Base-by-base conservation (phyloP, 2,329 filamentous ascomycete genomes). In the Aspergillus felis region DNA sequence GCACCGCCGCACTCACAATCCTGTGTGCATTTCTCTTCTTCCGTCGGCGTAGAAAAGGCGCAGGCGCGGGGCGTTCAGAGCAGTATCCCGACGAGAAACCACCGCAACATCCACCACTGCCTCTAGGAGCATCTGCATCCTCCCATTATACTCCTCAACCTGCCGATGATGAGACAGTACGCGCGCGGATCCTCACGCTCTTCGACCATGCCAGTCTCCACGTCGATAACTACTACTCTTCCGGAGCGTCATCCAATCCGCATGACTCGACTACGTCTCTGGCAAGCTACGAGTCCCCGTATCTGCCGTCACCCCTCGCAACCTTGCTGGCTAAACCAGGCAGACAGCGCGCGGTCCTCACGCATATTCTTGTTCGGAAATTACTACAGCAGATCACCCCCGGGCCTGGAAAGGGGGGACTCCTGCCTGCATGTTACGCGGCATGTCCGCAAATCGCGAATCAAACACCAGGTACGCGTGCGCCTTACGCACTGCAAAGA, bases 181-280 rank as follows among this genome's bases (percentile, higher is more conserved):
- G 52, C 6, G 57, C 38, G 6, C 60, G 64, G 4, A 62, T 73
- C 22, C 64, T 68, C 47, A 67, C 66, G 0, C 50, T 76, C 1
- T 68, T 72, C 56, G 71, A 74, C 42, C 71, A 71, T 51, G 67
- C 69, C 24, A 61, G 65, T 42, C 61, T 73, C 1, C 73, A 76
- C 55, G 62, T 74, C 25, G 73, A 76, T 24, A 75, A 75, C 51
- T 75, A 70, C 53, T 76, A 76, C 53, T 49, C 61, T 3, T 47
- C 53, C 6, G 27, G 10, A 32, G 29, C 29, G 10, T 10, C 29
- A 32, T 32, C 29, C 10, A 32, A 1, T 32, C 29, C 4, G 25
- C 2, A 28, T 28, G 3, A 24, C 57, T 17, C 25, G 42, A n/a
- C 42, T 56, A 9, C 41, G 38, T 32, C 41, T 51, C 3, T 49